Conservation (phyloP, 768 basidiomycete genomes). For the Sporobolomyces pararoseus region DNA sequence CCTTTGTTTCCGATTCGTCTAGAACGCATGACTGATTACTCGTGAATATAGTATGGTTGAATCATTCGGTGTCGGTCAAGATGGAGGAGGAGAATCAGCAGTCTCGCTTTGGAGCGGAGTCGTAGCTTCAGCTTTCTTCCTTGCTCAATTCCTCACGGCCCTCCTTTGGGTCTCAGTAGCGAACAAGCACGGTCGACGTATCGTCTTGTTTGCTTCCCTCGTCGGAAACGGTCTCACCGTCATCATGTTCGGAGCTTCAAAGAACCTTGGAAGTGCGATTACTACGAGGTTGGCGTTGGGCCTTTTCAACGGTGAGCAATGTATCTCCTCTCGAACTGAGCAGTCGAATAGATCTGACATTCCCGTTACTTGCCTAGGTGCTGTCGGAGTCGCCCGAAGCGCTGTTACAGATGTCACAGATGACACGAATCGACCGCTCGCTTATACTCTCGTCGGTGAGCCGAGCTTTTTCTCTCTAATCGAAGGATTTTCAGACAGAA, state of each 20-base stretch:
- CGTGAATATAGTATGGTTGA: slow-evolving; percentile 29
- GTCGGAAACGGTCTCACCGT: slow-evolving; percentile 79
- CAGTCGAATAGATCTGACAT: slow-evolving; percentile 54
- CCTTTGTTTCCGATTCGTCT: not conserved
- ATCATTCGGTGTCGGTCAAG: slow-evolving; percentile 52
- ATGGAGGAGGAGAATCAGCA: slow-evolving; percentile 70
- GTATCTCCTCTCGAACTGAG: not conserved
- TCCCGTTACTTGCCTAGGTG: too few relatives aligned
- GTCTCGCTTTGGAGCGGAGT: slow-evolving; percentile 87
- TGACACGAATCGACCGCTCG: slow-evolving; percentile 83
- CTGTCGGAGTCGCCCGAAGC: slow-evolving; percentile 89
- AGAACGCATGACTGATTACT: not conserved
- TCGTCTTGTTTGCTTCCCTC: slow-evolving; percentile 77
- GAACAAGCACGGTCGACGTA: slow-evolving; percentile 79
- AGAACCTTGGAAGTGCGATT: slow-evolving; percentile 40
- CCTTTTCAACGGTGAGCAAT: slow-evolving; percentile 29
- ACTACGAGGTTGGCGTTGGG: slow-evolving; percentile 32
- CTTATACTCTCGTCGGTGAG: slow-evolving; percentile 72
- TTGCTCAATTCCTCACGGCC: slow-evolving; percentile 93
- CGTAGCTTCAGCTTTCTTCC: slow-evolving; percentile 68
- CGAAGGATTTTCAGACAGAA: not conserved
- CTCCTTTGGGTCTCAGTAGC: slow-evolving; percentile 96
- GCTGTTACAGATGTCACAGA: slow-evolving; percentile 84
- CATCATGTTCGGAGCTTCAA: slow-evolving; percentile 65
- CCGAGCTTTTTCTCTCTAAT: not conserved